Evolutionary conservation across 768 basidiomycete genomes (phyloP).

Genomic region (Trichaptum fuscoviolaceum): DNA sequence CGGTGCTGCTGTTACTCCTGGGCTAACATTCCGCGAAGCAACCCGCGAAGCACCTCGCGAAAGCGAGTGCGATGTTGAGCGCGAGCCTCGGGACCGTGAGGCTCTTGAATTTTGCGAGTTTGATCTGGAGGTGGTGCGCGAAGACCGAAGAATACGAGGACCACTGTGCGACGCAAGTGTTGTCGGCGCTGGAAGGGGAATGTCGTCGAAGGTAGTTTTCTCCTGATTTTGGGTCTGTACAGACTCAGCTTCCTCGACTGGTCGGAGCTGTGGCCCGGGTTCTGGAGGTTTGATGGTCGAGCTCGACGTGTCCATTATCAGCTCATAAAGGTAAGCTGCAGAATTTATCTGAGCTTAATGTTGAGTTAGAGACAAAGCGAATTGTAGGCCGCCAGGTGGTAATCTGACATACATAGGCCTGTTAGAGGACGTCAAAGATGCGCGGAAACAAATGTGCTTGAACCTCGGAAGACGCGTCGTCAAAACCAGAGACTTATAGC

Average conservation of each 20-base stretch:
- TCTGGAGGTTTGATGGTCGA: neutral
- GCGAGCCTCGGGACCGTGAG: neutral
- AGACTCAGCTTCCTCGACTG: neutral
- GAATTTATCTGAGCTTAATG: neutral
- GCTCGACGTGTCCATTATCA: neutral
- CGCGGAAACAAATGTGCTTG: neutral
- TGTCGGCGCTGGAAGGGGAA: neutral
- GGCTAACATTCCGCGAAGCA: neutral
- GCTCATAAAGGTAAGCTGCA: neutral
- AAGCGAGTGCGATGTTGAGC: neutral
- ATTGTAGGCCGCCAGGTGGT: neutral
- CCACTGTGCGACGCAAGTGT: neutral
- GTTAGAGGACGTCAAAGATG: neutral
- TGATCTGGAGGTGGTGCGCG: neutral
- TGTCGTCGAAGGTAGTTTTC: neutral
- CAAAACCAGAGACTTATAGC: too few species aligned
- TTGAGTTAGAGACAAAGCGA: neutral
- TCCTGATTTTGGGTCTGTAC: neutral
- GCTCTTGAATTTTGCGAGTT: neutral
- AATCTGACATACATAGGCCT: too few species aligned
- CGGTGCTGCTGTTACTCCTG: neutral
- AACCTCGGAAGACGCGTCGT: conserved; percentile 1
- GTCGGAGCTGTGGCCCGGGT: neutral
- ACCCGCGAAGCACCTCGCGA: neutral
- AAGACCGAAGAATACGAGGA: neutral